These are phyloP conservation scores for Trichosporon faecale DNA, from an alignment of 1,284 basidiomycete genomes.

Conservation along the genomic window DNA sequence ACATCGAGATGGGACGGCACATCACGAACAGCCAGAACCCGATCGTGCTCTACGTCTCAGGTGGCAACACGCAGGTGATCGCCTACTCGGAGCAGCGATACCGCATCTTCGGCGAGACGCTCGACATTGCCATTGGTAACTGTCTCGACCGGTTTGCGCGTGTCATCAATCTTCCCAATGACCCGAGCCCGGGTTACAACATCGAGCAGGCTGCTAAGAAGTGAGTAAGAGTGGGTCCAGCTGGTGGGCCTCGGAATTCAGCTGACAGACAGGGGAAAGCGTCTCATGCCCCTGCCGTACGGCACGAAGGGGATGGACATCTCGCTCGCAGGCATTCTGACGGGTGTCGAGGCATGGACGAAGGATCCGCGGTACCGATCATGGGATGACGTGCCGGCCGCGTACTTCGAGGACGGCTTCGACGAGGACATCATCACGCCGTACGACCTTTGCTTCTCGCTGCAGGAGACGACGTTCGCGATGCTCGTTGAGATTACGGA, in stretches of 20 bases:
- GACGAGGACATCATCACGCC: constrained; percentile 75
- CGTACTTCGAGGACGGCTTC: constrained; percentile 18
- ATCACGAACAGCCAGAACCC: constrained; percentile 94
- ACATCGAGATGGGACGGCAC: constrained; percentile 97
- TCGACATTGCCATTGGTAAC: constrained; percentile 98
- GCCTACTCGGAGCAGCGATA: constrained; percentile 97
- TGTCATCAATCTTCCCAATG: constrained; percentile 93
- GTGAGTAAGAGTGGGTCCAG: constrained; percentile 53
- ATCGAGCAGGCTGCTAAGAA: constrained; percentile 94
- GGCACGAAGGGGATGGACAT: constrained; percentile 98
- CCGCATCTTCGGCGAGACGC: constrained; percentile 96
- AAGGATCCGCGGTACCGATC: constrained; percentile 67
- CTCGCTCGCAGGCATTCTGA: constrained; percentile 87
- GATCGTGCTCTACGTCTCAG: constrained; percentile 96
- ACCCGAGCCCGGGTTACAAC: constrained; percentile 96
- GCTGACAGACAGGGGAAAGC: constrained; percentile 52
- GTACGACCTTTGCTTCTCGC: constrained; percentile 90
- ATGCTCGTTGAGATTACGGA: constrained; percentile 99
- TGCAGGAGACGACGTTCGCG: constrained; percentile 96
- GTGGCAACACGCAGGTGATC: constrained; percentile 98
- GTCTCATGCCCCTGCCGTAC: constrained; percentile 82
- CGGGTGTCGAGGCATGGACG: constrained; percentile 84
- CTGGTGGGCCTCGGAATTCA: background rate
- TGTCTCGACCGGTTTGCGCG: constrained; percentile 96
- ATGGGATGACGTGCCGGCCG: constrained; percentile 24